Conservation (phyloP, 164 flowering plant genomes). For the Houttuynia cordata region DNA sequence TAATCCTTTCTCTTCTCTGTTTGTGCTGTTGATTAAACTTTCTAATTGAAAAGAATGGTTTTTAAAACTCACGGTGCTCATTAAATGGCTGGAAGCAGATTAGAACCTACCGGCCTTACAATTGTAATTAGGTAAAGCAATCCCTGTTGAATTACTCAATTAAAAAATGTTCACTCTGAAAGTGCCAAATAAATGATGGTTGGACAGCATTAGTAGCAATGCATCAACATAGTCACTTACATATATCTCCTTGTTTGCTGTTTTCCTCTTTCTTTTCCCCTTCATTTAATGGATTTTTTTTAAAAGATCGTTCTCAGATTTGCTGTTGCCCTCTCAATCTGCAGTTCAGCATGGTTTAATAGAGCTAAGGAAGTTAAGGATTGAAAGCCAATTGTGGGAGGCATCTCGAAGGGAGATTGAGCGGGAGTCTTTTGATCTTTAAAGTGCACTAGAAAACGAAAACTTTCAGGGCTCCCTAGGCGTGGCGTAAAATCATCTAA, state of each 20-base stretch:
- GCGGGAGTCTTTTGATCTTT: background rate
- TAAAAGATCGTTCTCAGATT: conserved; percentile 2
- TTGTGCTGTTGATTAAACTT: no score
- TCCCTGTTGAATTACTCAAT: background rate
- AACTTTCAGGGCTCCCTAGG: background rate
- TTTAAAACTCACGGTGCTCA: background rate
- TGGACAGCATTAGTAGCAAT: no score
- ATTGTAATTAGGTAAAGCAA: background rate
- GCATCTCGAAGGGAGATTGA: conserved; percentile 36
- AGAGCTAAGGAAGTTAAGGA: conserved; percentile 69
- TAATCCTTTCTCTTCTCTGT: background rate
- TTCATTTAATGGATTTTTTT: background rate
- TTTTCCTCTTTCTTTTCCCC: background rate
- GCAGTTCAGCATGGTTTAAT: conserved; percentile 78
- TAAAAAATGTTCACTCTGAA: background rate
- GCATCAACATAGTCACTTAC: background rate
- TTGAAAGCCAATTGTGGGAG: conserved; percentile 74
- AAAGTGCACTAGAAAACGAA: background rate
- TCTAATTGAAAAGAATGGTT: no score
- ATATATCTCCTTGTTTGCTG: background rate
- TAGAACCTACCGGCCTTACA: no score
- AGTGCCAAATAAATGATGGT: no score
- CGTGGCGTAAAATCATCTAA: background rate
- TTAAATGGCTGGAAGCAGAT: background rate
- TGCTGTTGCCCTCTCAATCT: background rate